Evolutionary conservation across 164 flowering plant genomes (phyloP).

Genomic region (Nymphaea colorata): DNA sequence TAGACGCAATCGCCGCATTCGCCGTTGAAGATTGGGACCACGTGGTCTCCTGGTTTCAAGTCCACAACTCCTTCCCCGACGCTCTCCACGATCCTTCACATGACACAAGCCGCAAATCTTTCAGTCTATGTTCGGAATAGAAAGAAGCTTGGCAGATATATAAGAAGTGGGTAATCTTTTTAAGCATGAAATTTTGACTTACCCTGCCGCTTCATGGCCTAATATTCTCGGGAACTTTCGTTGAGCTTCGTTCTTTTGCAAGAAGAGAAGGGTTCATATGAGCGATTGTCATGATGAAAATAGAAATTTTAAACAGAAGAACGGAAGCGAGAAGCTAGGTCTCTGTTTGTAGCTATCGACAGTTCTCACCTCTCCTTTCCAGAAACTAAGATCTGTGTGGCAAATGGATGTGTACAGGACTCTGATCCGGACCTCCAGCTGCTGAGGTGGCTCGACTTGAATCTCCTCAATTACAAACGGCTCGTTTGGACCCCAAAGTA

Average conservation of each 20-base stretch:
- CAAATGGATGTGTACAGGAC: slow-evolving; percentile 62
- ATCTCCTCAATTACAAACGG: slow-evolving; percentile 48
- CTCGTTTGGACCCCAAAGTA: slow-evolving; percentile 34
- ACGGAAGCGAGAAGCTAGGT: neutral
- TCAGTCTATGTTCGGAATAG: neutral
- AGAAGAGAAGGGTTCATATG: slow-evolving; percentile 1
- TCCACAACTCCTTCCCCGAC: slow-evolving; percentile 55
- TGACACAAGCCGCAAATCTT: neutral
- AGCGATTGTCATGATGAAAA: neutral
- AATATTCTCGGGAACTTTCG: slow-evolving; percentile 51
- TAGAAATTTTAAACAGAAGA: neutral
- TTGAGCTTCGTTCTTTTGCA: slow-evolving; percentile 37
- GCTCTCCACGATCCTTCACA: slow-evolving; percentile 53
- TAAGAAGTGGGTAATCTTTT: too few species aligned
- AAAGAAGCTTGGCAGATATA: neutral
- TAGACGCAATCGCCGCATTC: slow-evolving; percentile 44
- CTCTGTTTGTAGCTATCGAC: neutral
- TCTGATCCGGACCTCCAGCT: slow-evolving; percentile 51
- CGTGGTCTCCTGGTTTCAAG: slow-evolving; percentile 45
- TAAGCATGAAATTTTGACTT: neutral
- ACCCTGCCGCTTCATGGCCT: slow-evolving; percentile 88
- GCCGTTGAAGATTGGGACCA: slow-evolving; percentile 60
- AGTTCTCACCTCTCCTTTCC: slow-evolving; percentile 52
- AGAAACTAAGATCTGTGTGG: slow-evolving; percentile 61
- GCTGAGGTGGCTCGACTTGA: slow-evolving; percentile 52